Percentiles rank a stretch among this genome's conserved stretches.
These are phyloP conservation scores for Pseudozyma sp. DNA, from an alignment of 1,284 basidiomycete species.

Conservation along the genomic window DNA sequence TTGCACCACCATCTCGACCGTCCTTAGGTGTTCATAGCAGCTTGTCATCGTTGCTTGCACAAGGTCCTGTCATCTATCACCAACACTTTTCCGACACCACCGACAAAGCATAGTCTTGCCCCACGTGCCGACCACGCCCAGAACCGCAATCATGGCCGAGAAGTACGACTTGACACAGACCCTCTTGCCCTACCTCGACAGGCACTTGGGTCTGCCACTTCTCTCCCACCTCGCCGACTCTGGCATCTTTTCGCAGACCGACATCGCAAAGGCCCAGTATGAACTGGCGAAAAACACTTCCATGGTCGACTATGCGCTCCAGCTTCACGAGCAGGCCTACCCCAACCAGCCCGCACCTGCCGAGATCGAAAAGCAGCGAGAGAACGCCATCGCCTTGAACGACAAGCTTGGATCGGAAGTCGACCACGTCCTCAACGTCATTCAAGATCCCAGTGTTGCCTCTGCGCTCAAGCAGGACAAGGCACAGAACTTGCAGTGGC, in stretches of 20 bases:
- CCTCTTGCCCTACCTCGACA: slow-evolving; percentile 84
- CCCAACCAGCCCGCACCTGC: slow-evolving; percentile 73
- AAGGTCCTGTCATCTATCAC: slow-evolving; percentile 12
- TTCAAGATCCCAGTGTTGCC: slow-evolving; percentile 93
- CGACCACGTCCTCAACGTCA: slow-evolving; percentile 91
- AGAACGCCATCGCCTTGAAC: slow-evolving; percentile 83
- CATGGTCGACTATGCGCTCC: slow-evolving; percentile 72
- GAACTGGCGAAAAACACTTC: slow-evolving; percentile 88
- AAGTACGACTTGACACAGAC: slow-evolving; percentile 78
- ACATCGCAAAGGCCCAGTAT: slow-evolving; percentile 89
- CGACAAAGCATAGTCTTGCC: slow-evolving; percentile 1
- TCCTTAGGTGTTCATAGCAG: slow-evolving; percentile 35
- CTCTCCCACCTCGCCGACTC: slow-evolving; percentile 82
- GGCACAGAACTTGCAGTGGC: slow-evolving; percentile 91
- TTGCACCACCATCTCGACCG: slow-evolving; percentile 41
- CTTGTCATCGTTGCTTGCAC: slow-evolving; percentile 34
- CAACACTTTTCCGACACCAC: neutral
- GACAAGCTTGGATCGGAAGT: slow-evolving; percentile 87
- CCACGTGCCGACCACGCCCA: slow-evolving; percentile 9
- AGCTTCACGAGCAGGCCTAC: slow-evolving; percentile 81
- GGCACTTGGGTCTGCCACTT: slow-evolving; percentile 91
- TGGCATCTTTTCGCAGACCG: slow-evolving; percentile 78
- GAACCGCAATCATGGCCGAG: slow-evolving; percentile 56
- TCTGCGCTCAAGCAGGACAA: slow-evolving; percentile 88
- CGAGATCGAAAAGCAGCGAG: slow-evolving; percentile 60